Conservation (phyloP, 1,139 yeast genomes). For the Taphrina confusa region DNA sequence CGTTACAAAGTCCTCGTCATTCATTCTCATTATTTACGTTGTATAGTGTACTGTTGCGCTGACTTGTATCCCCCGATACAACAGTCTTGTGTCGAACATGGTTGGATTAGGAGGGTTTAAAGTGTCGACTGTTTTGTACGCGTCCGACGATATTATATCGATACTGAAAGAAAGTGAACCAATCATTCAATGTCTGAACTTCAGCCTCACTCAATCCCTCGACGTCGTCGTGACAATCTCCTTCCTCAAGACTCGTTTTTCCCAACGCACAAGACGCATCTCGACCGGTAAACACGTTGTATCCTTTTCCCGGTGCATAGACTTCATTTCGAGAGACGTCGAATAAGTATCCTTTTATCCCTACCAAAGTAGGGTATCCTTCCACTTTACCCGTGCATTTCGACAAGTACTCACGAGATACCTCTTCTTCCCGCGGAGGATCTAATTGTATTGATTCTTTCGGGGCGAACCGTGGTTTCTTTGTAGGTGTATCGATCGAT, state of each 20-base stretch:
- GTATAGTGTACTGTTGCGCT: no score
- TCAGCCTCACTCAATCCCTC: constrained; percentile 63
- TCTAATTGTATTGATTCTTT: constrained; percentile 27
- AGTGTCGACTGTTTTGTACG: constrained; percentile 24
- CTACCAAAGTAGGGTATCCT: constrained; percentile 58
- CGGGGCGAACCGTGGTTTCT: constrained; percentile 28
- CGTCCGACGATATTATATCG: constrained; percentile 61
- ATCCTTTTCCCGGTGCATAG: constrained; percentile 76
- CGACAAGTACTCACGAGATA: constrained; percentile 20
- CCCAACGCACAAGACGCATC: constrained; percentile 75
- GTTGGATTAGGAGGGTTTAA: no score
- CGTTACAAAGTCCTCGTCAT: no score
- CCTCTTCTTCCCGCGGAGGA: constrained; percentile 24
- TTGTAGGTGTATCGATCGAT: no score
- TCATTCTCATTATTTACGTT: no score
- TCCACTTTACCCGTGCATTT: constrained; percentile 30
- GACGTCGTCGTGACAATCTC: constrained; percentile 69
- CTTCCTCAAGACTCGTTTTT: constrained; percentile 55
- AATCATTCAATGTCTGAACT: constrained; percentile 68
- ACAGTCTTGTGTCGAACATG: no score
- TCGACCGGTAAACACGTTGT: constrained; percentile 70
- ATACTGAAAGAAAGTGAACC: constrained; percentile 81
- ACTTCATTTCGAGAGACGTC: constrained; percentile 70
- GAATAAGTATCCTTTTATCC: constrained; percentile 70
- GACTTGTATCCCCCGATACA: no score